A percentile compares a stretch with the other conserved stretches of the same genome.
These are phyloP conservation scores for Cruciata laevipes DNA, from an alignment of 257 asterid species.

Conservation along the genomic window DNA sequence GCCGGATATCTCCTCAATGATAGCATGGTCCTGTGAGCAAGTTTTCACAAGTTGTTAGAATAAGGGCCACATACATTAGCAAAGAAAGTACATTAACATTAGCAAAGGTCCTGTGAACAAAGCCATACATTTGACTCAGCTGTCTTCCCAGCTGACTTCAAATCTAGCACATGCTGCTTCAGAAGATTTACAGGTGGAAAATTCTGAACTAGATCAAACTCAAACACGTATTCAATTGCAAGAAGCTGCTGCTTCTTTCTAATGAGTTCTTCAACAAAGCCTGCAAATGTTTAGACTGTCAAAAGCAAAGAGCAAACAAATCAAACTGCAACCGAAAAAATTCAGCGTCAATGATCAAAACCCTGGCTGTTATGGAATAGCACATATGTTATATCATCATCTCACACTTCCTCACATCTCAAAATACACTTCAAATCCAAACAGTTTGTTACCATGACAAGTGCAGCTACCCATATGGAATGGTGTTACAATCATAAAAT, in stretches of 20 bases:
- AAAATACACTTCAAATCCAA: too few relatives aligned
- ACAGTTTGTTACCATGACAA: too few relatives aligned
- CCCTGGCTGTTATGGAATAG: too few relatives aligned
- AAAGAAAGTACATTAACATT: not conserved
- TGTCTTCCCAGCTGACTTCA: not conserved
- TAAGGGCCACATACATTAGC: not conserved
- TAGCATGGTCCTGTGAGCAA: conserved; percentile 12
- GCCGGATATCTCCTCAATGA: conserved; percentile 3
- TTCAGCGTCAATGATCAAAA: too few relatives aligned
- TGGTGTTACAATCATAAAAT: too few relatives aligned
- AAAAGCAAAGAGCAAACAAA: not conserved
- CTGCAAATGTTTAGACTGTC: conserved; percentile 1
- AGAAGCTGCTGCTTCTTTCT: conserved; percentile 7
- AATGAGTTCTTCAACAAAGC: conserved; percentile 9
- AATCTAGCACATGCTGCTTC: conserved; percentile 8
- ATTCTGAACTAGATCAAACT: conserved; percentile 12
- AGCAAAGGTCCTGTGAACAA: too few relatives aligned
- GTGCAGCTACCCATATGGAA: too few relatives aligned
- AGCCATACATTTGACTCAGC: conserved; percentile 9
- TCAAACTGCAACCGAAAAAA: too few relatives aligned
- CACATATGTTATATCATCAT: too few relatives aligned
- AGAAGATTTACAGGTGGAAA: conserved; percentile 20
- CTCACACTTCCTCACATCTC: too few relatives aligned
- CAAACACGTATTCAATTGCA: conserved; percentile 18
- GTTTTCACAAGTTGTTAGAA: not conserved